Conservation (phyloP, 495 filamentous ascomycete species). For the Xylaria acuta region DNA sequence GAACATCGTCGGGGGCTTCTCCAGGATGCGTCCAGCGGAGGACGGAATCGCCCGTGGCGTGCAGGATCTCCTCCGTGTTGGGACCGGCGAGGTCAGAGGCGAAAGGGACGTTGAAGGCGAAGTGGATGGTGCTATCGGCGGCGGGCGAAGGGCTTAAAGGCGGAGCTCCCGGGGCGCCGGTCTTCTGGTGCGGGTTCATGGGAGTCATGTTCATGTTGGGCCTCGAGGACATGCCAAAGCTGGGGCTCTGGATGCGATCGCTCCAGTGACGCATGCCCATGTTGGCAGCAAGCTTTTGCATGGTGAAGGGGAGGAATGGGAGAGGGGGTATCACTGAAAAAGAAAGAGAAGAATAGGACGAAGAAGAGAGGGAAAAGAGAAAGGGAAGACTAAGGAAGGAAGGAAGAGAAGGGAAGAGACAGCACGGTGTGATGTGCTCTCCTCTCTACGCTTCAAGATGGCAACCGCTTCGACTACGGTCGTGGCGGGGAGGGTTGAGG, state of each 20-base stretch:
- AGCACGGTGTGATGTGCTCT: constrained; percentile 44
- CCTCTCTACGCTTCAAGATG: constrained; percentile 37
- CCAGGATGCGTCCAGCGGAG: constrained; percentile 91
- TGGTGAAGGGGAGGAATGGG: constrained; percentile 52
- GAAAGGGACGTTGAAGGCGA: constrained; percentile 95
- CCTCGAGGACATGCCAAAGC: constrained; percentile 76
- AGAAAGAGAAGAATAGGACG: constrained; percentile 36
- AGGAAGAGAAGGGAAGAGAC: constrained; percentile 37
- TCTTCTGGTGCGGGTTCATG: constrained; percentile 71
- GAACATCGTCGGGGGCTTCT: constrained; percentile 79
- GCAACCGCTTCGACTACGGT: constrained; percentile 36
- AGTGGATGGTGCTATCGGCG: constrained; percentile 70
- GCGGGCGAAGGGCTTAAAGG: constrained; percentile 69
- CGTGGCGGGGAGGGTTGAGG: constrained; percentile 41
- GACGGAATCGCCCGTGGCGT: constrained; percentile 81
- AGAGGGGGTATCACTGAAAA: constrained; percentile 39
- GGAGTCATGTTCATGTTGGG: constrained; percentile 74
- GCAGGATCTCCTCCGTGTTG: constrained; percentile 87
- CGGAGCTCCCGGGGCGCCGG: constrained; percentile 64
- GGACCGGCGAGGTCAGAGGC: constrained; percentile 88
- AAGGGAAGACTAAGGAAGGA: constrained; percentile 28
- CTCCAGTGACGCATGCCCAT: constrained; percentile 85
- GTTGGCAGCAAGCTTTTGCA: constrained; percentile 93
- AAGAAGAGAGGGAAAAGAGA: constrained; percentile 27
- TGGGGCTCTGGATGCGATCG: constrained; percentile 85